Base-by-base conservation (phyloP, 1,284 basidiomycete genomes). In the Heterobasidion occidentale region DNA sequence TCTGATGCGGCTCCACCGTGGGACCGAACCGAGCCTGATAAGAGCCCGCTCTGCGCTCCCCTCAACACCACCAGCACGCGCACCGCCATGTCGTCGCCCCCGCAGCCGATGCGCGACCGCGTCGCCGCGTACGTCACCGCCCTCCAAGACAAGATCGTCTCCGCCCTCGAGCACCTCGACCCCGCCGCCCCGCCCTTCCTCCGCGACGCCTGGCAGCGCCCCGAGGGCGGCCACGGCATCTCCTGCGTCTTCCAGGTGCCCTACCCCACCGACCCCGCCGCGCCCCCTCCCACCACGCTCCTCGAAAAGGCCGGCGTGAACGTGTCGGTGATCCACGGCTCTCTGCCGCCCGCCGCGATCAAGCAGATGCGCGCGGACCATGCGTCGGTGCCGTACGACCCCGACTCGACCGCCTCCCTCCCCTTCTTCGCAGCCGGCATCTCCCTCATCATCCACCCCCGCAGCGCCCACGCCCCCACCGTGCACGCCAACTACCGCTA, bases 281-380 rank as follows among this genome's bases (percentile, higher is more conserved):
- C 67, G 68, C 36, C 65, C 12, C 58, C 67, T 2, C 67, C 69
- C 27, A 62, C 71, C 36, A 77, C 83, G 0, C 78, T 92, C 17
- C 87, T 99, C 63, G 96, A 99, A 70, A 99, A 99, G 72, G 96
- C 90, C 2, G 97, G 97, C 2, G 94, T 98, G 56, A 98, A 98
- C 73, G 90, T 98, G 64, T 93, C 90, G 34, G 78, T 98, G 66
- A 92, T 98, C 1, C 86, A 98, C 67, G 95, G 95, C 42, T 79
- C 76, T 36, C 83, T 99, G 1, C 92, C 94, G 1, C 92, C 93
- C 0, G 75, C 87, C 17, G 96, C 94, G 2, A 88, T 98, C 68
- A 81, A 83, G 67, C 92, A 97, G 75, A 99, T 99, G 96, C 81
- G 90, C 51, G 90, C 92, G 33, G 92, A 98, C 71, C 95, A 98